A percentile compares a stretch with the other conserved stretches of the same genome.
phyloP scores from a whole-genome alignment of 306 rosid genomes.

The Dalbergia cochinchinensis region DNA sequence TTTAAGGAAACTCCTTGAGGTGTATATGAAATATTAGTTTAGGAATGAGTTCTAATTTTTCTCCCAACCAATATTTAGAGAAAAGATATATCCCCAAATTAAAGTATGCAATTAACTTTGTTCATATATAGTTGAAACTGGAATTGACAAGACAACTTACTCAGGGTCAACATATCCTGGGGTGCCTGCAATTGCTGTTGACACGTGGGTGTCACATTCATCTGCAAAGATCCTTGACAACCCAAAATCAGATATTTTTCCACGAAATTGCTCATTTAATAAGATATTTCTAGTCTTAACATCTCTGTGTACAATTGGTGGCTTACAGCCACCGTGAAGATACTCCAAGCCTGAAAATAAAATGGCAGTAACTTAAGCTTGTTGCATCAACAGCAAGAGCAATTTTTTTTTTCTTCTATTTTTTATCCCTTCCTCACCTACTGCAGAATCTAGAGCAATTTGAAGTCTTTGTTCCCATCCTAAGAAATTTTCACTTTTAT shows the following conservation, averaged over 20 bases:
- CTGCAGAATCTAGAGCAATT: constrained; percentile 56
- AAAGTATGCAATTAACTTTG: too few species aligned
- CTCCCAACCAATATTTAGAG: too few species aligned
- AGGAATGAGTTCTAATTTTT: too few species aligned
- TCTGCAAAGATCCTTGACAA: constrained; percentile 43
- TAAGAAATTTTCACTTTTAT: constrained; percentile 30
- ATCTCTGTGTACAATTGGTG: constrained; percentile 68
- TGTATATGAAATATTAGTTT: too few species aligned
- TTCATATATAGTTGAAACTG: neutral
- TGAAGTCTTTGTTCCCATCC: constrained; percentile 57
- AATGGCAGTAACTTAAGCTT: neutral
- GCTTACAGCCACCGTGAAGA: constrained; percentile 56
- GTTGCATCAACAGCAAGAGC: neutral
- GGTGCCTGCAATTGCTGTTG: constrained; percentile 54
- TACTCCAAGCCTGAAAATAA: constrained; percentile 49
- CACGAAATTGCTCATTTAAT: constrained; percentile 45
- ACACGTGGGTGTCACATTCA: constrained; percentile 45
- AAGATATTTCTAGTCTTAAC: constrained; percentile 61
- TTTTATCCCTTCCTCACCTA: constrained; percentile 40
- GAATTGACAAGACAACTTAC: constrained; percentile 40
- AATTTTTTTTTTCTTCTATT: neutral
- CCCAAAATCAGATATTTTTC: constrained; percentile 64
- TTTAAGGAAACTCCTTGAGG: too few species aligned
- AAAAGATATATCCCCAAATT: too few species aligned
- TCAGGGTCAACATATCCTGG: constrained; percentile 62